Evolutionary conservation across 2,329 filamentous ascomycete genomes (phyloP), one percentile per base, ranked within the genome.

Genomic region (Fusarium bulbicola): DNA sequence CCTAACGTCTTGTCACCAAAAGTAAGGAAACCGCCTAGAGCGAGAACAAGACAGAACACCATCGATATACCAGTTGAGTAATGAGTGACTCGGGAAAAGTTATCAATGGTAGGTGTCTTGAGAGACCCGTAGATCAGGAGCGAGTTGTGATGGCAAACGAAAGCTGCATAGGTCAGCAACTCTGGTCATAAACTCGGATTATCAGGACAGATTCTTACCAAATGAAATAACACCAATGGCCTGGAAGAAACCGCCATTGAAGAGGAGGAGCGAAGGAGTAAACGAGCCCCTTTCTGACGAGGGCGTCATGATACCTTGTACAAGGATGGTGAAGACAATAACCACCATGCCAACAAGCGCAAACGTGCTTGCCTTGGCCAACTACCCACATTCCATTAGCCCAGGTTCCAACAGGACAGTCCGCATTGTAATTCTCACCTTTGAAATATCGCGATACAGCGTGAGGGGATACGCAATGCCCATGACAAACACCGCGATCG

Each of bases 141-240:
- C 58, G 94, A 97, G 84, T 99, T 99, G 85, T 99, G 96, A 81
- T 99, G 90, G 81, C 90, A 92, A 73, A 92, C 90, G 72, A 92
- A 92, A 56, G 90, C 90, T 84, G 20, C 12, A 36, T 6, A 10
- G 15, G 66, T 30, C 43, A 73, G 62, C 45, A 59, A 52, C 26
- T 16, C 15, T 24, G 42, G 11, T 30, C 16, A 9, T 15, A 13
- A 59, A 7, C 28, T 59, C n/a, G 43, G 28, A 26, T 36, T 15
- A 11, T 10, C n/a, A 28, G 20, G 21, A 5, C 15, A 30, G 77
- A 4, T 37, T 5, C 88, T 52, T 86, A 96, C 93, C 95, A 81
- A 99, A 99, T 9, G 96, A 98, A 76, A 99, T 99, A 24, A 99
- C 95, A 37, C 96, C 96, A 77, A 99, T 95, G 28, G 96, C 95